Percentiles rank a stretch among this genome's conserved stretches.
Conservation (phyloP, 106 monocot genomes). For the Iris macrosiphon region DNA sequence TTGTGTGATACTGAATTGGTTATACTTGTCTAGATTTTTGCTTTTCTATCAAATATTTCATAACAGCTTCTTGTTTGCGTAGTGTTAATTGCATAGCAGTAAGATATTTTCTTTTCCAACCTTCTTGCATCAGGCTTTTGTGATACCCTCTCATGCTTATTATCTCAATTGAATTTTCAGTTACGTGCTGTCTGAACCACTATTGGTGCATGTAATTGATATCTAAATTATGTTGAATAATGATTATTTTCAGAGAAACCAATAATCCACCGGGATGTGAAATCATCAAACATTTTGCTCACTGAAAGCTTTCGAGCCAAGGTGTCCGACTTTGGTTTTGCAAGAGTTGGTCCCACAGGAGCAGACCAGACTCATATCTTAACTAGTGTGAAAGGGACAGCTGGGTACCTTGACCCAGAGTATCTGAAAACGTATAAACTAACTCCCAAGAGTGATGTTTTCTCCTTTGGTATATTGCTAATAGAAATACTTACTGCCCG, state of each 20-base stretch:
- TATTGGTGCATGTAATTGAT: no score
- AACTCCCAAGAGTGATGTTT: constrained; percentile 15
- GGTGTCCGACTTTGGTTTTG: constrained; percentile 15
- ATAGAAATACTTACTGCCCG: constrained; percentile 11
- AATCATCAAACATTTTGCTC: constrained; percentile 15
- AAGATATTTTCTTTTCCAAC: no score
- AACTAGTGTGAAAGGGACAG: constrained; percentile 11
- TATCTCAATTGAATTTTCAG: no score
- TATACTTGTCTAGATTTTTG: no score
- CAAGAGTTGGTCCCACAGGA: constrained; percentile 7
- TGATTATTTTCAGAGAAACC: constrained; percentile 8
- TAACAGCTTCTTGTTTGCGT: no score
- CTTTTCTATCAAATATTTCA: no score
- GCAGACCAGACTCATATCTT: constrained; percentile 12
- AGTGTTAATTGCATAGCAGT: no score
- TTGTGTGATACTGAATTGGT: no score
- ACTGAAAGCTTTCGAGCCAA: constrained; percentile 11
- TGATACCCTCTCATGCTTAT: no score
- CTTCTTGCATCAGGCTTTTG: no score
- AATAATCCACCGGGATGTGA: constrained; percentile 14
- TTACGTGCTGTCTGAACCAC: no score
- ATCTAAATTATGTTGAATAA: no score
- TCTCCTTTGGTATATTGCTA: constrained; percentile 12
- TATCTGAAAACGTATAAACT: constrained; percentile 9
- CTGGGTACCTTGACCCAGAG: constrained; percentile 12